These are phyloP conservation scores for Rehmannia glutinosa DNA, from an alignment of 257 asterid species.

Conservation along the genomic window DNA sequence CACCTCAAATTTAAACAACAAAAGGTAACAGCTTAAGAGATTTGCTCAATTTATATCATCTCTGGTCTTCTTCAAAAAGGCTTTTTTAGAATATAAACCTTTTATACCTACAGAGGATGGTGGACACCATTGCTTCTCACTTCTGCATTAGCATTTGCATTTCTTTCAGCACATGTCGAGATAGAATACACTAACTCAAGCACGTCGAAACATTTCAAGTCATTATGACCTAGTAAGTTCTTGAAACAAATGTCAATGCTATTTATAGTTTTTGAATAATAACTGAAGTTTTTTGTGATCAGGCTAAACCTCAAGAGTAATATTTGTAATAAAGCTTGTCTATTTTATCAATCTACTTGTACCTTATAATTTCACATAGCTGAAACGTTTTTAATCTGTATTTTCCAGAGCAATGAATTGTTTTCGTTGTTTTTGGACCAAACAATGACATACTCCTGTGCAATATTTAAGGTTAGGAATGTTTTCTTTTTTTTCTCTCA, in stretches of 20 bases:
- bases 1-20: conserved; percentile 38
- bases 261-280: no score
- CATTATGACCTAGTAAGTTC: conserved; percentile 74
- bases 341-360: background rate
- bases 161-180: conserved; percentile 64
- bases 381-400: background rate
- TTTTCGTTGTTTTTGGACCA: conserved; percentile 64
- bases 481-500: background rate
- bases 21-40: conserved; percentile 34
- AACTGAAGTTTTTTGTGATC: no score
- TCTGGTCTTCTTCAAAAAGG: background rate
- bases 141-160: conserved; percentile 73
- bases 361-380: background rate
- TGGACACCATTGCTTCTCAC: conserved; percentile 79
- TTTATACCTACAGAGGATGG: conserved; percentile 59
- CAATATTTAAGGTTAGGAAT: conserved; percentile 68
- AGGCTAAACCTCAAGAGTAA: no score
- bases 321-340: no score
- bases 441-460: conserved; percentile 88
- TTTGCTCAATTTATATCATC: background rate
- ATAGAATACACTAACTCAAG: conserved; percentile 66
- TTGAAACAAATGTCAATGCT: no score
- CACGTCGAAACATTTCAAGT: conserved; percentile 71
- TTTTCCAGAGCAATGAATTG: conserved; percentile 78
- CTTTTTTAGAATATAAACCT: background rate